phyloP scores from a whole-genome alignment of 164 flowering plant genomes.

The Berberis vulgaris region DNA sequence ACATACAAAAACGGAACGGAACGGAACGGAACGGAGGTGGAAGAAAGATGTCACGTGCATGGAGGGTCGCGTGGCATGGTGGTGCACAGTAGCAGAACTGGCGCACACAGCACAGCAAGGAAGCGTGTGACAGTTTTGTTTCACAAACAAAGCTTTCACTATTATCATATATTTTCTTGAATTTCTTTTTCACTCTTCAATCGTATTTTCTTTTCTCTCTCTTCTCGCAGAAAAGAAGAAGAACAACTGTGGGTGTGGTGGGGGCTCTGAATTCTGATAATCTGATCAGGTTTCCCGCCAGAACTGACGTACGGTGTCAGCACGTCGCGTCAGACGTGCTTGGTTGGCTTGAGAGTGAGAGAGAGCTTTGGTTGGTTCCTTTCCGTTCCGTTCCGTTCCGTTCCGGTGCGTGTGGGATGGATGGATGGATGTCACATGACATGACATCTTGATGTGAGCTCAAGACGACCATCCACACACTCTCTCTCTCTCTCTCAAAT shows the following conservation, averaged over 20 bases:
- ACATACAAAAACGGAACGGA: not conserved
- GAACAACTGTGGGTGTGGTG: too few species aligned
- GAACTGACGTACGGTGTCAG: slow-evolving; percentile 5
- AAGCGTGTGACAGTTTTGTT: not conserved
- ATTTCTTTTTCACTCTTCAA: not conserved
- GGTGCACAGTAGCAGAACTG: not conserved
- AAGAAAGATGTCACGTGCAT: not conserved
- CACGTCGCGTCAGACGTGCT: slow-evolving; percentile 6
- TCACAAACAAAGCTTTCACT: not conserved
- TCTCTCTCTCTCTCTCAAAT: too few species aligned
- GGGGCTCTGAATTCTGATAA: too few species aligned
- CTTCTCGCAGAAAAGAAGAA: not conserved
- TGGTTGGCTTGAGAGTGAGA: not conserved
- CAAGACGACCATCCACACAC: not conserved
- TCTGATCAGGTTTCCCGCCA: slow-evolving; percentile 3
- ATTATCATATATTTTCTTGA: not conserved
- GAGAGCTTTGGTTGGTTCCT: too few species aligned
- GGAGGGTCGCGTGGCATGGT: not conserved
- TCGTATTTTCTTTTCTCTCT: too few species aligned
- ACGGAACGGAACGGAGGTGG: slow-evolving; percentile 2
- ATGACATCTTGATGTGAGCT: not conserved
- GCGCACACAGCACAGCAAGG: not conserved
- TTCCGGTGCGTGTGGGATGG: not conserved
- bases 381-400: too few species aligned
- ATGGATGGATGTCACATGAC: slow-evolving; percentile 1